Conservation (phyloP, 768 basidiomycete genomes). For the Trametes elegans region DNA sequence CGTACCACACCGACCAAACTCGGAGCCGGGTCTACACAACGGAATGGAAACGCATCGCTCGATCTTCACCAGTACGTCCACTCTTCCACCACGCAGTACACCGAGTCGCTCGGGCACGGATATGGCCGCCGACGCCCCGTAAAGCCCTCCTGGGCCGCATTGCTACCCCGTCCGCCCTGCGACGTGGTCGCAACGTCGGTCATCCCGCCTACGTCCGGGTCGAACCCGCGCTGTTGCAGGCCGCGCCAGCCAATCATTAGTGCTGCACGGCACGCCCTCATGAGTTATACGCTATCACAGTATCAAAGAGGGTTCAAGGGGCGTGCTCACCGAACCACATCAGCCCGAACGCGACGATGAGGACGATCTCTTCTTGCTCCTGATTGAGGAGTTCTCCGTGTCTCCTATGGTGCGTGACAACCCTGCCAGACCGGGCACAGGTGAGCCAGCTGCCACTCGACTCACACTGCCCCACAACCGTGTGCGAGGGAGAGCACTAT, state of each 20-base stretch:
- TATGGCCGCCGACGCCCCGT: constrained; percentile 37
- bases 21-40: not conserved
- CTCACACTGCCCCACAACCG: not conserved
- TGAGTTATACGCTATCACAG: constrained; percentile 5
- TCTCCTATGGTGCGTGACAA: constrained; percentile 64
- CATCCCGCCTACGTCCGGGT: constrained; percentile 7
- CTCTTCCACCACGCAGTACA: constrained; percentile 72
- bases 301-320: not conserved
- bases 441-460: not conserved
- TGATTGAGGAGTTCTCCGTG: constrained; percentile 62
- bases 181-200: constrained; percentile 21
- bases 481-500: no score
- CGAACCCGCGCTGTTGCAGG: constrained; percentile 28
- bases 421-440: constrained; percentile 36
- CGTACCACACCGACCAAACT: no score
- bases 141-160: constrained; percentile 21
- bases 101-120: constrained; percentile 57
- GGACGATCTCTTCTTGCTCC: constrained; percentile 68
- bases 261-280: constrained; percentile 30
- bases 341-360: constrained; percentile 70
- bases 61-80: constrained; percentile 46
- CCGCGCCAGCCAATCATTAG: constrained; percentile 43
- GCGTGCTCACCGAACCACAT: constrained; percentile 69
- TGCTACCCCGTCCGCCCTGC: constrained; percentile 15
- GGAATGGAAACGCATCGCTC: not conserved